Conservation (phyloP, 2,329 filamentous ascomycete genomes). For the Plenodomus tracheiphilus region DNA sequence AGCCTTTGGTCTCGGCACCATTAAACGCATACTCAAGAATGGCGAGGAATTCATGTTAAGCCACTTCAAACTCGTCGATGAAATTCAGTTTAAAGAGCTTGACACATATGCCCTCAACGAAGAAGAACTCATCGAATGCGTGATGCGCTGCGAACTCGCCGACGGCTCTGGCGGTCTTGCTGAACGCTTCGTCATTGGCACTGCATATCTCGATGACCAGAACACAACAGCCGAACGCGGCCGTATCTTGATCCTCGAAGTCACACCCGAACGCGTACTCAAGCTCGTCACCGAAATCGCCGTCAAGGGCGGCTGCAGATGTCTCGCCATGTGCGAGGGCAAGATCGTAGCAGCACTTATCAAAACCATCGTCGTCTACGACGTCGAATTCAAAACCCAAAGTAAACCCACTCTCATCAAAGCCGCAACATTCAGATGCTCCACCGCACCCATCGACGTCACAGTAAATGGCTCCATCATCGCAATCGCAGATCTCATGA, state of each 20-base stretch:
- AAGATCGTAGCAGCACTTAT: conserved; percentile 85
- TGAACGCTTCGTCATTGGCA: conserved; percentile 91
- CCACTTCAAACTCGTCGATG: conserved; percentile 87
- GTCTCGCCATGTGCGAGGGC: conserved; percentile 70
- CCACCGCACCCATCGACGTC: conserved; percentile 82
- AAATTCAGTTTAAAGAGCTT: conserved; percentile 80
- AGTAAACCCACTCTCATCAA: conserved; percentile 65
- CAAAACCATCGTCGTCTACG: conserved; percentile 74
- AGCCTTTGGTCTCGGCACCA: conserved; percentile 84
- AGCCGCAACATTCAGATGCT: conserved; percentile 74
- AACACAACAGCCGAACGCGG: conserved; percentile 61
- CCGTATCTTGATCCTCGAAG: conserved; percentile 81
- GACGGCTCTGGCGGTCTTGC: conserved; percentile 59
- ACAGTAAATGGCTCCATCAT: conserved; percentile 74
- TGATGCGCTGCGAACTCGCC: conserved; percentile 74
- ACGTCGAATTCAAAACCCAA: conserved; percentile 58
- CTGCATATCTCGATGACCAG: conserved; percentile 72
- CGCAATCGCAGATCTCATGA: conserved; percentile 90
- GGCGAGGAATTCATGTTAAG: conserved; percentile 77
- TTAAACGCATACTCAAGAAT: conserved; percentile 70
- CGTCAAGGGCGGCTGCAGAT: conserved; percentile 79
- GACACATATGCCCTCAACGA: conserved; percentile 68
- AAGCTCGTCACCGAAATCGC: conserved; percentile 70
- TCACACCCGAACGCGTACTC: conserved; percentile 73
- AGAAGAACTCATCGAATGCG: conserved; percentile 80